phyloP scores from a whole-genome alignment of 495 filamentous ascomycete species.

The Aspergillus saccharolyticus region DNA sequence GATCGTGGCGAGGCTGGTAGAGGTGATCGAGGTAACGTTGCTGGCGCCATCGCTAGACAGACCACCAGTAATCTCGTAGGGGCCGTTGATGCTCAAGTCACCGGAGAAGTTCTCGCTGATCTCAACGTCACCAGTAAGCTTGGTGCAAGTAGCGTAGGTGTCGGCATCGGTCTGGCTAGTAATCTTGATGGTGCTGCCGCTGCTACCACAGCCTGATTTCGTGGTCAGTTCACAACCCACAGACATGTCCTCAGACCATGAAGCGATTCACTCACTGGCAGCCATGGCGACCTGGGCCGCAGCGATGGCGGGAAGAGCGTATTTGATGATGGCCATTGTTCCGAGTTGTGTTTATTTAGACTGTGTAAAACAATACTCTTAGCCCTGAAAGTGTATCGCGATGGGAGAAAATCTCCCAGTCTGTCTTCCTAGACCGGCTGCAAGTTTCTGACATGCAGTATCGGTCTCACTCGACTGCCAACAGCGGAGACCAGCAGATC shows the following conservation, averaged over 20 bases:
- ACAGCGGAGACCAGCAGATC: background rate
- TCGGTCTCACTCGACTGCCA: background rate
- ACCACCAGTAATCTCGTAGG: slow-evolving; percentile 62
- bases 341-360: slow-evolving; percentile 9
- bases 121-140: slow-evolving; percentile 63
- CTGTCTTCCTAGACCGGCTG: background rate
- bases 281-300: slow-evolving; percentile 60
- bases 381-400: background rate
- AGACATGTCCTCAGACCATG: background rate
- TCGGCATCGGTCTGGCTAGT: slow-evolving; percentile 67
- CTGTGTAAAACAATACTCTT: background rate
- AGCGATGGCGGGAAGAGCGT: slow-evolving; percentile 71
- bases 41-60: slow-evolving; percentile 56
- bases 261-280: slow-evolving; percentile 28
- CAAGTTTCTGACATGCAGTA: background rate
- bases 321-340: slow-evolving; percentile 70
- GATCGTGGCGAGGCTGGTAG: slow-evolving; percentile 44
- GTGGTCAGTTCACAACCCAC: slow-evolving; percentile 5
- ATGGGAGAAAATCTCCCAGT: background rate
- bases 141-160: slow-evolving; percentile 58
- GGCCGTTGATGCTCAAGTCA: slow-evolving; percentile 38
- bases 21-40: slow-evolving; percentile 51
- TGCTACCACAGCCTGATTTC: slow-evolving; percentile 24
- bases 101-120: slow-evolving; percentile 51
- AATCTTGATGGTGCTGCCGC: slow-evolving; percentile 49